A percentile compares a stretch with the other conserved stretches of the same genome.
Conservation (phyloP, 1,284 basidiomycete species). For the Inonotus hispidus region DNA sequence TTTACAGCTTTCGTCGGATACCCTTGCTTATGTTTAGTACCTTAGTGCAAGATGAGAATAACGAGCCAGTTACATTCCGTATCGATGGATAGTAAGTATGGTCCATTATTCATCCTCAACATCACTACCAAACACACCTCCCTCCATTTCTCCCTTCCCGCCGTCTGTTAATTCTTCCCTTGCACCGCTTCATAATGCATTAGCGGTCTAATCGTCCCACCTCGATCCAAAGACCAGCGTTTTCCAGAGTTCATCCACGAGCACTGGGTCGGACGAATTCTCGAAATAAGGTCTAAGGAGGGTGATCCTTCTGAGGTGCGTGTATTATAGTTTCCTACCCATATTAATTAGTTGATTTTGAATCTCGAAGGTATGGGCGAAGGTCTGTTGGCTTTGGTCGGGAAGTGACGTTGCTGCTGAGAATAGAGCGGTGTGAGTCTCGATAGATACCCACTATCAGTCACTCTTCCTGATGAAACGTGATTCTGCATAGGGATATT, state of each 20-base stretch:
- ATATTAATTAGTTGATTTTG: neutral
- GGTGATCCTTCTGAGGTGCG: constrained; percentile 13
- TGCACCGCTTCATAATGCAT: neutral
- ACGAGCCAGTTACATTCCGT: neutral
- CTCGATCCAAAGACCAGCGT: neutral
- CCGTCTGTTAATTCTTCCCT: neutral
- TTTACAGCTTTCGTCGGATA: neutral
- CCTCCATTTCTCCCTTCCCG: too few relatives aligned
- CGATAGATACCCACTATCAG: neutral
- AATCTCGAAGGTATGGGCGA: constrained; percentile 11
- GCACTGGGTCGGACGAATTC: constrained; percentile 17
- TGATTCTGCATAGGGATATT: neutral
- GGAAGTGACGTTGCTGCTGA: neutral
- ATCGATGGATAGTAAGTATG: neutral
- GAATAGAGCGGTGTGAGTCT: neutral
- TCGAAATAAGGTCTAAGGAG: constrained; percentile 7
- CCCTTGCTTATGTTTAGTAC: neutral
- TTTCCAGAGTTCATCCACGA: neutral
- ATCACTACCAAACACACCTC: too few relatives aligned
- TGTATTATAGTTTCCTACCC: too few relatives aligned
- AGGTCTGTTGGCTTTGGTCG: constrained; percentile 16
- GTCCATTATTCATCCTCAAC: too few relatives aligned
- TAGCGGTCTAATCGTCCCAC: constrained; percentile 14
- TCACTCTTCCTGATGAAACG: neutral
- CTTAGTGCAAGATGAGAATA: neutral